Evolutionary conservation across 2,329 filamentous ascomycete species (phyloP), one percentile per base, ranked within the genome.

Genomic region (Rhynchosporium graminicola): DNA sequence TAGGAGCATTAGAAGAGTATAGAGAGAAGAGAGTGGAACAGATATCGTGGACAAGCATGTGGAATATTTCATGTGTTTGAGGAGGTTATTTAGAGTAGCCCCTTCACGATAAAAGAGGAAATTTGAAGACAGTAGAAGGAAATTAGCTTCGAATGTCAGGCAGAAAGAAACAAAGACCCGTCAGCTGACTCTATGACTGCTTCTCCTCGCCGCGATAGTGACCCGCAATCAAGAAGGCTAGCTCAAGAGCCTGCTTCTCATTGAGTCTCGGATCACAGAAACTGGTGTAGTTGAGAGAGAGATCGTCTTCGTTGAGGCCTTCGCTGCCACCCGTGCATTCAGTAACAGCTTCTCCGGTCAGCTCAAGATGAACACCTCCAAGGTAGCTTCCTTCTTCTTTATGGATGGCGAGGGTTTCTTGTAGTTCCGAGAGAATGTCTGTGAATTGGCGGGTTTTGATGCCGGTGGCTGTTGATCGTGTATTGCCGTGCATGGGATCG

Each of bases 401-500:
- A 77, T 99, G 95, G 57, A 98, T 92, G 67, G 84, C 82, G 57
- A 98, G 82, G 0, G 93, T 93, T 71, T 92, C 87, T 65, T 88
- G 86, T 48, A 99, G 83, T 80, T 99, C 95, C 1, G 85, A 85
- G 74, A 97, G 88, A 71, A 99, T 97, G 74, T 95, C 90, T 66
- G 85, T 85, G 81, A 99, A 99, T 60, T 90, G 88, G 15, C 95
- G 86, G 1, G 95, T 99, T 81, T 99, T 99, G 78, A 97, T 86
- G 31, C 92, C 92, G 0, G 84, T 80, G 0, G 85, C 83, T 0
- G 91, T 94, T 26, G 84, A 83, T 48, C 82, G 79, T 43, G 86
- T 89, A 77, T 89, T 89, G 66, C 95, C 95, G 78, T 99, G 95
- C 95, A 99, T 99, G 28, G 95, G 95, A 77, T 99, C 95, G 78